phyloP scores from a whole-genome alignment of 1,284 basidiomycete species.

The Tilletia walkeri region DNA sequence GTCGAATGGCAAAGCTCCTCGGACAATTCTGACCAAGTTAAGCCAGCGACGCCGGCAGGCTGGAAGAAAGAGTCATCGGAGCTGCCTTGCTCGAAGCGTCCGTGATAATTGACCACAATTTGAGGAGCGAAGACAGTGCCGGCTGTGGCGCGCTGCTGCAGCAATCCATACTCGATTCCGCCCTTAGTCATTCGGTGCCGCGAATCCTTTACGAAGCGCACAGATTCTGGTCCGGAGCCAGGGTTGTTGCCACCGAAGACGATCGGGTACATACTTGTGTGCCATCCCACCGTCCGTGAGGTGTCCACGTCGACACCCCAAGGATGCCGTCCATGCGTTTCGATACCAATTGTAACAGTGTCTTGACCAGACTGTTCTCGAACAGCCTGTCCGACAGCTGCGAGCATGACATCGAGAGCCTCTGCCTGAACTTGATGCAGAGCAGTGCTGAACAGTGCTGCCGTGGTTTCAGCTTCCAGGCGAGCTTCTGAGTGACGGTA shows the following conservation, averaged over 20 bases:
- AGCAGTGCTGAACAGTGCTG: slow-evolving; percentile 3
- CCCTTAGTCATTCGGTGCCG: neutral
- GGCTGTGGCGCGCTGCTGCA: neutral
- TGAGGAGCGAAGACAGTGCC: neutral
- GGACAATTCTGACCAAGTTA: neutral
- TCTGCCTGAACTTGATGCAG: neutral
- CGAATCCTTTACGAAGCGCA: neutral
- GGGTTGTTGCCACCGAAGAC: neutral
- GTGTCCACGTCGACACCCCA: neutral
- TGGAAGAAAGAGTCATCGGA: slow-evolving; percentile 3
- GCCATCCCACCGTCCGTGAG: neutral
- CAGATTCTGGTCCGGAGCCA: neutral
- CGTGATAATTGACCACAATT: slow-evolving; percentile 7
- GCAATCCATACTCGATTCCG: slow-evolving; percentile 1
- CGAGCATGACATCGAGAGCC: neutral
- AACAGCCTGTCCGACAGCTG: neutral
- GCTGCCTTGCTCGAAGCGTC: slow-evolving; percentile 3
- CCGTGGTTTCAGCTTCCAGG: neutral
- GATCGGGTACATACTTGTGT: slow-evolving; percentile 1
- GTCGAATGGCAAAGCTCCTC: neutral
- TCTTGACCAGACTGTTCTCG: neutral
- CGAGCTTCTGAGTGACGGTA: neutral
- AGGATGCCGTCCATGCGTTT: neutral
- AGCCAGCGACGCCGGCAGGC: neutral
- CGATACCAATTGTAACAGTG: slow-evolving; percentile 1